These are phyloP conservation scores for Cetradonia linearis DNA, from an alignment of 495 filamentous ascomycete species.

Conservation along the genomic window DNA sequence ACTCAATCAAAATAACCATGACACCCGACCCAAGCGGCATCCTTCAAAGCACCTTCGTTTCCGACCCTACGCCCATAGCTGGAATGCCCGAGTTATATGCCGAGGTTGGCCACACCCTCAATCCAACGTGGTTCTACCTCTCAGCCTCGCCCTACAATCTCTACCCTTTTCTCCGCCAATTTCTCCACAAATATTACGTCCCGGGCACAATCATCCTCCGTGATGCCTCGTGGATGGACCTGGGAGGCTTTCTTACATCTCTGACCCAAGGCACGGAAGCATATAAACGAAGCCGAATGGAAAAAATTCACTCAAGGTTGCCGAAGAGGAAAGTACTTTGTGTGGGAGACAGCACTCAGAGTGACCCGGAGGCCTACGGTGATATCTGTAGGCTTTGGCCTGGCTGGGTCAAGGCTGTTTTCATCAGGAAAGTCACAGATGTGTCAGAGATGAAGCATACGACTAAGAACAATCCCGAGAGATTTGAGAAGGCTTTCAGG, in stretches of 20 bases:
- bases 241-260: constrained; percentile 64
- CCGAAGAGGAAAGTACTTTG: constrained; percentile 69
- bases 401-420: constrained; percentile 68
- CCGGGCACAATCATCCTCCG: constrained; percentile 74
- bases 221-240: constrained; percentile 78
- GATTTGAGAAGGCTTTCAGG: constrained; percentile 79
- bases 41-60: constrained; percentile 71
- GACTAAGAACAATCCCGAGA: constrained; percentile 57
- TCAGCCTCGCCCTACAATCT: constrained; percentile 93
- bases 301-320: constrained; percentile 64
- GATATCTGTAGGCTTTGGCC: constrained; percentile 50
- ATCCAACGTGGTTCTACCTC: constrained; percentile 82
- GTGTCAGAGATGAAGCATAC: constrained; percentile 57
- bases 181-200: constrained; percentile 60
- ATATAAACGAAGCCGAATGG: constrained; percentile 77
- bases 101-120: constrained; percentile 45
- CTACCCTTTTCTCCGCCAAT: constrained; percentile 68
- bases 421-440: constrained; percentile 73
- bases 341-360: constrained; percentile 86
- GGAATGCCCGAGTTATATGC: constrained; percentile 82
- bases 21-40: constrained; percentile 72
- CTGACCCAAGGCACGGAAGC: constrained; percentile 73
- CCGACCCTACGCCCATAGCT: constrained; percentile 54
- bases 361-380: constrained; percentile 83
- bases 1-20: constrained; percentile 87